Conservation (phyloP, 116 monocot species). For the Zostera marina region DNA sequence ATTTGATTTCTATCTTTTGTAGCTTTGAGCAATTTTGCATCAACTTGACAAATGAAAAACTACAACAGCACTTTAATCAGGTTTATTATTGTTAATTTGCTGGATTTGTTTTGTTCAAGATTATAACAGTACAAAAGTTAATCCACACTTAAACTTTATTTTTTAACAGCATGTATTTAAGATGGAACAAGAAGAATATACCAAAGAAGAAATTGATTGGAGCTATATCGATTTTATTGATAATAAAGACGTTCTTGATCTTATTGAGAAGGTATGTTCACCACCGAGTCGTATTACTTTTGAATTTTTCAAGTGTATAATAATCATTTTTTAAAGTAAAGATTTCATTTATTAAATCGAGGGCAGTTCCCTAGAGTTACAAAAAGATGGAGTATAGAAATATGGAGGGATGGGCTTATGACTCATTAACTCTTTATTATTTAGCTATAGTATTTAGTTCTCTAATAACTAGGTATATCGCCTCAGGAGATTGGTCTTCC, state of each 20-base stretch:
- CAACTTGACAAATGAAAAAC: conserved; percentile 85
- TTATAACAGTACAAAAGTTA: neutral
- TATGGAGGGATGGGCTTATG: too few species aligned
- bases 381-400: too few species aligned
- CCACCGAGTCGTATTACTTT: neutral
- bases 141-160: neutral
- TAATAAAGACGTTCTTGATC: conserved; percentile 80
- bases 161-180: conserved; percentile 78
- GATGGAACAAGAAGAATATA: conserved; percentile 95
- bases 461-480: too few species aligned
- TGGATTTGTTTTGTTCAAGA: neutral
- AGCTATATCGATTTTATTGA: conserved; percentile 89
- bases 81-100: conserved; percentile 10
- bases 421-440: too few species aligned
- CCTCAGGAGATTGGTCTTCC: too few species aligned
- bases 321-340: too few species aligned
- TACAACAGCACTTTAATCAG: conserved; percentile 93
- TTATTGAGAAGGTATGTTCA: conserved; percentile 66
- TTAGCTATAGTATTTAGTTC: too few species aligned
- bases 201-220: conserved; percentile 86
- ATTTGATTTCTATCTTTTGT: conserved; percentile 5
- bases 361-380: too few species aligned
- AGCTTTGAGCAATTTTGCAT: conserved; percentile 96
- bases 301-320: too few species aligned
- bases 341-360: too few species aligned